Evolutionary conservation across 495 filamentous ascomycete species (phyloP), one percentile per base, ranked within the genome.

Genomic region (Neurospora sp.): DNA sequence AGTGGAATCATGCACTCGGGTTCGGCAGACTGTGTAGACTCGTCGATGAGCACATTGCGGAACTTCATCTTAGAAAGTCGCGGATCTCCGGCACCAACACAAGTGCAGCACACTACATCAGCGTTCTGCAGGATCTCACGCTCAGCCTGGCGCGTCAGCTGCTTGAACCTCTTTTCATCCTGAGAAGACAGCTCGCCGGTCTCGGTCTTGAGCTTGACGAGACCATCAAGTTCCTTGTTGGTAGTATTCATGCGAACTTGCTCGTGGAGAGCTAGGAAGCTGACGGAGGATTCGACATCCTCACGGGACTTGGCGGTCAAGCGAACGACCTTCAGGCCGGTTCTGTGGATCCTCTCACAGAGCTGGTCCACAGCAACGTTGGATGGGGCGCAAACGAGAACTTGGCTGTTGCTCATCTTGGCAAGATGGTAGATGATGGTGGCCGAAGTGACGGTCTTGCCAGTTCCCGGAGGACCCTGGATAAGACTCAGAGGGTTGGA

Each of bases 1-100:
- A 99, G 85, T 28, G 96, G 96, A 78, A 99, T 99, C 95, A 98
- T 97, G 82, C 96, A 98, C 81, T 99, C 96, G 1, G 96, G 96
- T 81, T 99, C 96, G 10, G 96, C 96, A n/a, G 96, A 97, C 79
- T 99, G 96, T 4, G 96, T 99, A 34, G 94, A 97, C 80, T 99
- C 96, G 79, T 99, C 96, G 77, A 99, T 98, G 59, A 99, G 85
- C 36, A 98, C 96, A 69, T 97, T 99, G 54, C 96, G 90, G 87
- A 99, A 99, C 80, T 98, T 97, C 84, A 97, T 91, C 83, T 98
- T 97, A 34, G 94, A 87, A 43, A 99, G 89, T 76, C 96, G 92
- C 73, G 96, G 96, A 82, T 99, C 96, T 74, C 96, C 96, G 43
- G 96, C 96, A 81, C 96, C 96, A 81, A 99, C 96, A 78, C 96